These are phyloP conservation scores for Ophiosphaerella herpotricha DNA, from an alignment of 2,329 filamentous ascomycete genomes.

Conservation along the genomic window DNA sequence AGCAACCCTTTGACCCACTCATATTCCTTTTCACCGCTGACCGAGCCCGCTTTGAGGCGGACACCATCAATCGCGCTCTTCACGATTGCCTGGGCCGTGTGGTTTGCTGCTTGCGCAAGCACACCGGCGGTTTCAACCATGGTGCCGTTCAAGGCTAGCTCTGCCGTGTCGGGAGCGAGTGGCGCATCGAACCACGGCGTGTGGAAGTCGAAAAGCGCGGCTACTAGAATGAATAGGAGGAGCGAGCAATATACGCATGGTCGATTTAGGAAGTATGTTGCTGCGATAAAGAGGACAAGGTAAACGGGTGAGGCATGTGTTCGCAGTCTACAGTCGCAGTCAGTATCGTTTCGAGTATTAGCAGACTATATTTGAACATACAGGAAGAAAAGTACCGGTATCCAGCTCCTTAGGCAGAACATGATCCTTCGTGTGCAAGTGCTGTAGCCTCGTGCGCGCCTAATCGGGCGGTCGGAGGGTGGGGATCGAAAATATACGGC, in stretches of 20 bases:
- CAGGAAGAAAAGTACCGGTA: constrained; percentile 58
- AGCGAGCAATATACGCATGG: constrained; percentile 98
- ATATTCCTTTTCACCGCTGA: constrained; percentile 66
- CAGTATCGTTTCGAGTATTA: constrained; percentile 6
- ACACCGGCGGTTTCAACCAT: constrained; percentile 65
- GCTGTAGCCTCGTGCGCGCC: constrained; percentile 15
- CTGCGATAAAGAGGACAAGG: constrained; percentile 66
- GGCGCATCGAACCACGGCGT: constrained; percentile 94
- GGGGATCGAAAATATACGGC: background rate
- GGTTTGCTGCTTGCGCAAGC: constrained; percentile 68
- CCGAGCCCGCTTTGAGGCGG: constrained; percentile 51
- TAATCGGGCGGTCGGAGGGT: background rate
- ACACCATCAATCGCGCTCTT: constrained; percentile 36
- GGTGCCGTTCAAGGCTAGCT: constrained; percentile 38
- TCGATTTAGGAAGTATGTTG: constrained; percentile 94
- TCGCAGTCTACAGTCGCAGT: constrained; percentile 34
- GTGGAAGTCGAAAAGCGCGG: constrained; percentile 91
- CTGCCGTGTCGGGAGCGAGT: constrained; percentile 37
- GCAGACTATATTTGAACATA: constrained; percentile 32
- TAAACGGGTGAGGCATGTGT: constrained; percentile 56
- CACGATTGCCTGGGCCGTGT: constrained; percentile 38
- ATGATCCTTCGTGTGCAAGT: constrained; percentile 46
- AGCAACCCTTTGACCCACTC: constrained; percentile 85
- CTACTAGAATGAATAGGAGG: constrained; percentile 90
- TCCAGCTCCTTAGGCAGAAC: constrained; percentile 69